Evolutionary conservation across 768 basidiomycete species (phyloP).

Genomic region (Tubosaeta sp.): DNA sequence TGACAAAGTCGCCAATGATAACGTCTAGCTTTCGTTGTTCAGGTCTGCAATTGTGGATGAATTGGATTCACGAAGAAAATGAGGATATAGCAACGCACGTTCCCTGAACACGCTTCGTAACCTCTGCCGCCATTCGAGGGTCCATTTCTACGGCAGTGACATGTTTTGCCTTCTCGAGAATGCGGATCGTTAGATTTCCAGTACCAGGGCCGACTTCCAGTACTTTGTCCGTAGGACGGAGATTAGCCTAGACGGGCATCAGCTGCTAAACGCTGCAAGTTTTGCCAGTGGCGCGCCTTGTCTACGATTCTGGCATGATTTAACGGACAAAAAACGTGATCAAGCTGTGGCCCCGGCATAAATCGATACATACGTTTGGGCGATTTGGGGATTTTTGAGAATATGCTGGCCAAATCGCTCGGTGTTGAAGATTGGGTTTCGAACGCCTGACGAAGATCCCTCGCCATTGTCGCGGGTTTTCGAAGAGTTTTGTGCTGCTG

Average conservation of each 20-base stretch:
- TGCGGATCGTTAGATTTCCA: slow-evolving; percentile 91
- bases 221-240: slow-evolving; percentile 92
- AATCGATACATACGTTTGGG: slow-evolving; percentile 65
- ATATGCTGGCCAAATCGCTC: slow-evolving; percentile 97
- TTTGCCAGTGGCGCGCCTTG: slow-evolving; percentile 36
- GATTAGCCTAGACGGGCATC: slow-evolving; percentile 58
- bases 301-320: slow-evolving; percentile 50
- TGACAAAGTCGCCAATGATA: slow-evolving; percentile 96
- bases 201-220: slow-evolving; percentile 98
- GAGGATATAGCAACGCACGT: slow-evolving; percentile 60
- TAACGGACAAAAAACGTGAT: slow-evolving; percentile 9
- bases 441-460: slow-evolving; percentile 39
- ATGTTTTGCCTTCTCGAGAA: slow-evolving; percentile 89
- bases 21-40: slow-evolving; percentile 94
- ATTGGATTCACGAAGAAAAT: not conserved
- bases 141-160: slow-evolving; percentile 97
- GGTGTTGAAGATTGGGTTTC: slow-evolving; percentile 93
- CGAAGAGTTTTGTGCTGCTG: slow-evolving; percentile 19
- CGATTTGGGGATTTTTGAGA: slow-evolving; percentile 87
- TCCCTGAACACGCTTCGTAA: slow-evolving; percentile 96
- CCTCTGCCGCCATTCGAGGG: slow-evolving; percentile 97
- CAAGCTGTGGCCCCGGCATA: slow-evolving; percentile 16
- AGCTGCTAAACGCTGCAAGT: not conserved
- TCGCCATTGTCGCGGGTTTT: slow-evolving; percentile 42
- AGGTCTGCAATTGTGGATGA: slow-evolving; percentile 49